Percentiles rank a stretch among this genome's conserved stretches.
Conservation (phyloP, 1,139 yeast genomes). For the Candida sojae region DNA sequence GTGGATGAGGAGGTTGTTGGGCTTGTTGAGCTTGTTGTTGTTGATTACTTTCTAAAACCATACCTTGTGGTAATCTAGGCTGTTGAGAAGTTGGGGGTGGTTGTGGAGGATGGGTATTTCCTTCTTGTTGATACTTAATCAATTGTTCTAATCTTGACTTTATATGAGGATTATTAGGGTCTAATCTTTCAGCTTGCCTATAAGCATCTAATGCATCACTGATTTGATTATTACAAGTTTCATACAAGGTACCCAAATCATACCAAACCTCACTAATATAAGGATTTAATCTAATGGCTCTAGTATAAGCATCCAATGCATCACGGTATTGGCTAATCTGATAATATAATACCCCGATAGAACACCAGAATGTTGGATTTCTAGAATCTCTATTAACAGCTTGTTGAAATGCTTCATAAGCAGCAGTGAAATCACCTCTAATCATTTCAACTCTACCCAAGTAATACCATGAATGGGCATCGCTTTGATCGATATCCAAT, state of each 20-base stretch:
- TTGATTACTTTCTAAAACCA: constrained; percentile 54
- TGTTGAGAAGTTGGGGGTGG: constrained; percentile 69
- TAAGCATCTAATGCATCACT: constrained; percentile 96
- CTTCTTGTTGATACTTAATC: constrained; percentile 73
- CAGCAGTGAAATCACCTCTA: constrained; percentile 90
- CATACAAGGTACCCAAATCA: constrained; percentile 94
- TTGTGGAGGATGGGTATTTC: constrained; percentile 65
- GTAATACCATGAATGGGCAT: constrained; percentile 97
- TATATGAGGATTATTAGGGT: constrained; percentile 92
- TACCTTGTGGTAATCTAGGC: constrained; percentile 57
- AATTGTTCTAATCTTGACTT: constrained; percentile 89
- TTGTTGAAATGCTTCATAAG: constrained; percentile 97
- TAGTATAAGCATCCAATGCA: constrained; percentile 94
- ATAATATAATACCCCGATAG: constrained; percentile 94
- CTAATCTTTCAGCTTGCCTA: constrained; percentile 92
- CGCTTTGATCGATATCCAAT: constrained; percentile 83
- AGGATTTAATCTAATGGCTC: constrained; percentile 94
- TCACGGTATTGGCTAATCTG: constrained; percentile 95
- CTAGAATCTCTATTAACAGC: constrained; percentile 96
- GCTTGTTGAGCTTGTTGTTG: constrained; percentile 27
- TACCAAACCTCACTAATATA: constrained; percentile 98
- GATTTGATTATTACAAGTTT: constrained; percentile 94
- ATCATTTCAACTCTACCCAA: constrained; percentile 97
- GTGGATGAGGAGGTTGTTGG: constrained; percentile 24
- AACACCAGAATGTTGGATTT: constrained; percentile 98